These are phyloP conservation scores for Kockovaella imperatae DNA, from an alignment of 768 basidiomycete species.

Conservation along the genomic window DNA sequence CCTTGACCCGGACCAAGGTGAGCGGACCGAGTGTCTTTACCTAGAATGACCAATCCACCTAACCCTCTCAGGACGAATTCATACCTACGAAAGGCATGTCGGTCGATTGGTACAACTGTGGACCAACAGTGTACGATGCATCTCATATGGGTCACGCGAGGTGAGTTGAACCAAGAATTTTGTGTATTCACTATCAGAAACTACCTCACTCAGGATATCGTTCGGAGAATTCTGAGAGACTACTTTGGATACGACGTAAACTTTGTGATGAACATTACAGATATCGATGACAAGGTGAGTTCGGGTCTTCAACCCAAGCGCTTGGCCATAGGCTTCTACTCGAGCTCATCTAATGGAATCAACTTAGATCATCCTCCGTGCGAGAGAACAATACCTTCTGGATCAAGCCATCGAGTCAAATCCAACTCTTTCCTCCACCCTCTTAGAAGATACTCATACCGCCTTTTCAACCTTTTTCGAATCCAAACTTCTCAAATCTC, in stretches of 20 bases:
- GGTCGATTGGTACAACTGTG: conserved; percentile 90
- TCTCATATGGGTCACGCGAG: conserved; percentile 98
- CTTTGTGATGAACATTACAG: conserved; percentile 98
- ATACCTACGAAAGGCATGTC: conserved; percentile 49
- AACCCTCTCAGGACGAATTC: conserved; percentile 59
- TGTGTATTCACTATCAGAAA: conserved; percentile 54
- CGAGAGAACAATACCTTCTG: conserved; percentile 54
- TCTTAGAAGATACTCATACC: conserved; percentile 54
- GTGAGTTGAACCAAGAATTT: conserved; percentile 47
- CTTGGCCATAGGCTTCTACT: not conserved
- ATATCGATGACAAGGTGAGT: conserved; percentile 94
- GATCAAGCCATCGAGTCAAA: conserved; percentile 37
- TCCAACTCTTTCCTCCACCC: conserved; percentile 51
- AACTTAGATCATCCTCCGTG: conserved; percentile 79
- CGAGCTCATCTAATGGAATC: not conserved
- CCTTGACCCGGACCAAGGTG: conserved; percentile 83
- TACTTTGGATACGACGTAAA: conserved; percentile 97
- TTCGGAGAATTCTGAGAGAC: conserved; percentile 81
- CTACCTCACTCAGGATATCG: conserved; percentile 90
- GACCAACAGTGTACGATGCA: conserved; percentile 96
- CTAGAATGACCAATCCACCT: not conserved
- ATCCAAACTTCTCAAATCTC: conserved; percentile 58
- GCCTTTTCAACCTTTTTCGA: conserved; percentile 60
- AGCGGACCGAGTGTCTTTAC: conserved; percentile 17
- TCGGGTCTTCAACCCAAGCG: not conserved